Evolutionary conservation across 192 early-diverging fungal species (phyloP).

Genomic region (Umbelopsis sp.): DNA sequence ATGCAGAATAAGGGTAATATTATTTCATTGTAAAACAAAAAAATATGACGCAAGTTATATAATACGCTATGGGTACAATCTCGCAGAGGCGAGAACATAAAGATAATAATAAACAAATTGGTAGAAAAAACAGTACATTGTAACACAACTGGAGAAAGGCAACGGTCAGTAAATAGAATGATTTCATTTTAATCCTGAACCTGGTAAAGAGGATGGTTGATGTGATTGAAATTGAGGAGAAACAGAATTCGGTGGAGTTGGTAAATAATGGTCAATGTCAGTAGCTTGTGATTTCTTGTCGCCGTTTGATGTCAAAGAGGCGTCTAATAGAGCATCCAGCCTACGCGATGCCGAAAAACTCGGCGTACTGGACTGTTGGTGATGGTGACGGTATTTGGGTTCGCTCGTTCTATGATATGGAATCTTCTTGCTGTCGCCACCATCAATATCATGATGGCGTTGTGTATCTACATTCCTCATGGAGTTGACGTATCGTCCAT

Average conservation of each 20-base stretch:
- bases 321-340: slow-evolving; percentile 16
- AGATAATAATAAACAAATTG: neutral
- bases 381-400: neutral
- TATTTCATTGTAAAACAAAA: neutral
- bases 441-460: neutral
- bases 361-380: neutral
- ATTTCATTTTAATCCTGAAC: neutral
- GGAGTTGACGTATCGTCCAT: neutral
- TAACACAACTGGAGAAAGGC: neutral
- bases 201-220: neutral
- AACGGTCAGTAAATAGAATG: neutral
- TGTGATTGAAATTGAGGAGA: slow-evolving; percentile 14
- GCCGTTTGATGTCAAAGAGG: neutral
- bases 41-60: neutral
- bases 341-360: neutral
- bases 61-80: slow-evolving; percentile 12
- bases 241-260: slow-evolving; percentile 15
- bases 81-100: neutral
- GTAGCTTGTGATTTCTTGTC: neutral
- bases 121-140: neutral
- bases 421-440: neutral
- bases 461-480: slow-evolving; percentile 13
- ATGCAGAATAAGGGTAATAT: neutral
- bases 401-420: slow-evolving; percentile 12
- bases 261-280: neutral